Conservation (phyloP, 805 yeast species). For the Lipomyces sp. region DNA sequence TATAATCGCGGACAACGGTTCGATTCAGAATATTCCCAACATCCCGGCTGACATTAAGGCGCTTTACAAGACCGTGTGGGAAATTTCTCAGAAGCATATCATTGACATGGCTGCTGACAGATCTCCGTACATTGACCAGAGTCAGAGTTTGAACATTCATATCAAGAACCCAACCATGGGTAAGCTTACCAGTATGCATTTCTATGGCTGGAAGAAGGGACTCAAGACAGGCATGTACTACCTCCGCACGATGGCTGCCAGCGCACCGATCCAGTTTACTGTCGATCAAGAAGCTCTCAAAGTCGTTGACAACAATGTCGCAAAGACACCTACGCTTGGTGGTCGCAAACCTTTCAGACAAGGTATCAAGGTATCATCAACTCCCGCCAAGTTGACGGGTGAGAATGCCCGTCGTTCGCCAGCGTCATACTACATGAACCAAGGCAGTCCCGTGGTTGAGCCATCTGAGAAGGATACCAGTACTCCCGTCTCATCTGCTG, state of each 20-base stretch:
- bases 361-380: constrained; percentile 16
- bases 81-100: constrained; percentile 80
- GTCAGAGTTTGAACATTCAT: constrained; percentile 90
- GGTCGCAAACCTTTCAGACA: constrained; percentile 23
- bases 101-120: constrained; percentile 87
- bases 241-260: constrained; percentile 95
- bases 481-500: not conserved
- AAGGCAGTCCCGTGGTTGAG: not conserved
- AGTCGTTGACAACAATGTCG: constrained; percentile 32
- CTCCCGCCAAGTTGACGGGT: constrained; percentile 8
- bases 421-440: not conserved
- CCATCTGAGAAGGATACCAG: not conserved
- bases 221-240: constrained; percentile 99
- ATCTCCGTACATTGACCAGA: constrained; percentile 78
- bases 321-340: constrained; percentile 7
- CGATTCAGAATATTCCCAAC: constrained; percentile 73
- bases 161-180: constrained; percentile 92
- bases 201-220: constrained; percentile 98
- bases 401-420: constrained; percentile 8
- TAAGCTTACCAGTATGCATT: constrained; percentile 95
- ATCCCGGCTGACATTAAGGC: constrained; percentile 77
- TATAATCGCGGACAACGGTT: constrained; percentile 78
- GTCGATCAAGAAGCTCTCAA: constrained; percentile 58
- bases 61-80: constrained; percentile 97
- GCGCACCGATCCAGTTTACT: constrained; percentile 94